These are phyloP conservation scores for Nannochloropsis granulata DNA, from an alignment of 108 stramenopile genomes.

Conservation along the genomic window DNA sequence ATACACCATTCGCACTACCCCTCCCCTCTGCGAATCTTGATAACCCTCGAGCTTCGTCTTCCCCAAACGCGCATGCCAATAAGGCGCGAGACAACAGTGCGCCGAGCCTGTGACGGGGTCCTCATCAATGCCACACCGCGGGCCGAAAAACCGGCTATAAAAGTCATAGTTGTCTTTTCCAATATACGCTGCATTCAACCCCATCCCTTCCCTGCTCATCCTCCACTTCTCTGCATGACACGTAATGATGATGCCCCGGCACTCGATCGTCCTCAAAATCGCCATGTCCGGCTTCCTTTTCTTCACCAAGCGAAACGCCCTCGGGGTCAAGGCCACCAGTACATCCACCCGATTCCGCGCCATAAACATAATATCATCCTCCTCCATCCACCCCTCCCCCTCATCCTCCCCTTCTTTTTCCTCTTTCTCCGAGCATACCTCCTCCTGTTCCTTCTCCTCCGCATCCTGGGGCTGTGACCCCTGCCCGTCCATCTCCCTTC, in stretches of 20 bases:
- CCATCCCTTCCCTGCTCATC: no score
- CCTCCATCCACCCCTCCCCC: not conserved
- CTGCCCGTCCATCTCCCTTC: not conserved
- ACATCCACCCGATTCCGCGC: conserved; percentile 30
- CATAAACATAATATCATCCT: conserved; percentile 7
- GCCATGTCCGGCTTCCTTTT: conserved; percentile 1
- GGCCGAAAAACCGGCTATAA: conserved; percentile 78
- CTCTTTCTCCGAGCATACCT: not conserved
- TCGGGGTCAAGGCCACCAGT: conserved; percentile 15
- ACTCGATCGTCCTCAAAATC: conserved; percentile 2
- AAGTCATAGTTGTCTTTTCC: conserved; percentile 28
- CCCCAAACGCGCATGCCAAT: conserved; percentile 59
- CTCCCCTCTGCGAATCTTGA: conserved; percentile 70
- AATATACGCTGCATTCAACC: no score
- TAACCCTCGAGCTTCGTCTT: conserved; percentile 54
- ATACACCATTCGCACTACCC: conserved; percentile 21
- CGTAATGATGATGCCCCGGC: conserved; percentile 26
- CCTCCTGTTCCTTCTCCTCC: not conserved
- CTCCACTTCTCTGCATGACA: not conserved
- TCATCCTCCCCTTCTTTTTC: not conserved
- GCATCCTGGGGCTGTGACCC: not conserved
- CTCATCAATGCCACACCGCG: conserved; percentile 82
- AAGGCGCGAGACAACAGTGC: conserved; percentile 75
- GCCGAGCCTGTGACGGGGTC: conserved; percentile 93
- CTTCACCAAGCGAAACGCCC: conserved; percentile 4